Evolutionary conservation across 106 monocot genomes (phyloP).

Genomic region (Dioscorea zingiberensis): DNA sequence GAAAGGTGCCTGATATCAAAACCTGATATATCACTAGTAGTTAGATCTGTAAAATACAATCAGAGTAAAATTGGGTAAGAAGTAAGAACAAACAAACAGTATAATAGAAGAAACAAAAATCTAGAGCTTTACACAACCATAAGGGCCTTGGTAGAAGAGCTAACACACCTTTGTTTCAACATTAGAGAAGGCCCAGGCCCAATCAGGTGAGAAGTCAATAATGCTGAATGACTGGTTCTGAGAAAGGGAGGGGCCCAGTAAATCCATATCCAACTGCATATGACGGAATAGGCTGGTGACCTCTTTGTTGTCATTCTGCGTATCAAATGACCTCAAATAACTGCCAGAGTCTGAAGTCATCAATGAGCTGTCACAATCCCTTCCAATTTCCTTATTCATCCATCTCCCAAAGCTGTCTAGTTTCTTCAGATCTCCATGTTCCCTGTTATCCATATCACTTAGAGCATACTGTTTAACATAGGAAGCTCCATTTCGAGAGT

Average conservation of each 20-base stretch:
- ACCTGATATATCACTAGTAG: constrained; percentile 17
- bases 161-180: constrained; percentile 50
- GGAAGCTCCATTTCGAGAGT: background rate
- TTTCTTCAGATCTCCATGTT: constrained; percentile 19
- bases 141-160: background rate
- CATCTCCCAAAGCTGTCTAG: constrained; percentile 54
- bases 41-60: background rate
- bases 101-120: no score
- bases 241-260: constrained; percentile 43
- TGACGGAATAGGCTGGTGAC: constrained; percentile 31
- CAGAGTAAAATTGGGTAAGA: no score
- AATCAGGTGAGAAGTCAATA: constrained; percentile 65
- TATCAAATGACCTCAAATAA: constrained; percentile 42
- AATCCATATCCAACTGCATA: constrained; percentile 45
- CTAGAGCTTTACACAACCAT: no score
- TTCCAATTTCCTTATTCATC: constrained; percentile 44
- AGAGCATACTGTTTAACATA: background rate
- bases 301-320: constrained; percentile 32
- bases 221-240: constrained; percentile 61
- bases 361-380: constrained; percentile 31
- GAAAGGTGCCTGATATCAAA: constrained; percentile 36
- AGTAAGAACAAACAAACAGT: no score
- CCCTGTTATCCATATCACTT: background rate
- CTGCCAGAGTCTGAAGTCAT: constrained; percentile 39
- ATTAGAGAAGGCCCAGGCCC: constrained; percentile 64